Conservation (phyloP, 306 rosid genomes). For the Prunus fruticosa region DNA sequence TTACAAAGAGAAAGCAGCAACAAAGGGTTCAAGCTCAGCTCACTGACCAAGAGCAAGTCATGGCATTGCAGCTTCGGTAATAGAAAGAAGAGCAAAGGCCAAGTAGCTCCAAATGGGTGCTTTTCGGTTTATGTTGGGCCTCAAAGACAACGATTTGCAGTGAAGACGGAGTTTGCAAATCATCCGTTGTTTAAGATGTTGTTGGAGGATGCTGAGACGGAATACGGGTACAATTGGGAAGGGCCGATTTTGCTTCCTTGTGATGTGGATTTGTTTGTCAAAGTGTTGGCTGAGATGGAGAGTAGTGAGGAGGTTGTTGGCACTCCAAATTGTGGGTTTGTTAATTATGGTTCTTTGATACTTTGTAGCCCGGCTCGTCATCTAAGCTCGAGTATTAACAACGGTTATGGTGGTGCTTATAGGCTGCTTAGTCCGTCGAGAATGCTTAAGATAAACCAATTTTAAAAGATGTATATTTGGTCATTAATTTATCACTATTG, state of each 20-base stretch:
- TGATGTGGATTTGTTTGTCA: constrained; percentile 44
- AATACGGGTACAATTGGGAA: constrained; percentile 51
- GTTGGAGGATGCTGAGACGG: constrained; percentile 60
- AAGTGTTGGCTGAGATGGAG: constrained; percentile 57
- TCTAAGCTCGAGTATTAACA: background rate
- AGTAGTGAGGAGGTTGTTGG: constrained; percentile 5
- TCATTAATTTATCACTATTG: background rate
- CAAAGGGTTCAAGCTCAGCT: background rate
- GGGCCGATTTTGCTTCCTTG: constrained; percentile 82
- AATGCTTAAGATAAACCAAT: background rate
- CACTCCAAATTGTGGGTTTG: constrained; percentile 8
- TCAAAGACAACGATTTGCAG: constrained; percentile 43
- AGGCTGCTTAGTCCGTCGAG: constrained; percentile 6
- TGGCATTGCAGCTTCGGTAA: background rate
- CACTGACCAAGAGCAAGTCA: constrained; percentile 1
- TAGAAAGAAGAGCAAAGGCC: background rate
- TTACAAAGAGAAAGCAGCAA: background rate
- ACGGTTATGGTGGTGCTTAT: background rate
- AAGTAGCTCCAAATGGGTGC: constrained; percentile 44
- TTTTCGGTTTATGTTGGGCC: constrained; percentile 62
- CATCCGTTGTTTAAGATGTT: constrained; percentile 57
- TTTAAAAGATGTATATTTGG: background rate
- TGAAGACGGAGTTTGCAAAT: constrained; percentile 46
- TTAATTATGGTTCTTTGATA: background rate
- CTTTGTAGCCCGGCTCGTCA: constrained; percentile 24